Evolutionary conservation across 2,329 filamentous ascomycete species (phyloP).

Genomic region (Fusarium bactridioides): DNA sequence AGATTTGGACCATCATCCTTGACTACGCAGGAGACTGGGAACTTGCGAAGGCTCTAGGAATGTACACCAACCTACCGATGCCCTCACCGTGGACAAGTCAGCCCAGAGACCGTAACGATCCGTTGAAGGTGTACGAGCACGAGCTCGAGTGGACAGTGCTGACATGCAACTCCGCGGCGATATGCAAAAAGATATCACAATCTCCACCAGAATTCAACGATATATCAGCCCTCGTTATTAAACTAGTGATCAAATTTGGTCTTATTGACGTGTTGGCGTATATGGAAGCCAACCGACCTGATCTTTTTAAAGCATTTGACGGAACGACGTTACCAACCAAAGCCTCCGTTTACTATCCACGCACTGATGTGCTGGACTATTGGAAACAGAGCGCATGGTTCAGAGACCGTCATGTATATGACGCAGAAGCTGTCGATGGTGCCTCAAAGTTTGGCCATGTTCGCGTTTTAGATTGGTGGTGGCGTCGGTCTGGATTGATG

Average conservation of each 20-base stretch:
- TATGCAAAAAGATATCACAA: slow-evolving; percentile 76
- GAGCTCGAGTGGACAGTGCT: slow-evolving; percentile 88
- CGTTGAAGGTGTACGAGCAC: slow-evolving; percentile 75
- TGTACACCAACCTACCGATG: slow-evolving; percentile 79
- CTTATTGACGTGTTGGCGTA: slow-evolving; percentile 80
- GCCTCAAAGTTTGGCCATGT: slow-evolving; percentile 87
- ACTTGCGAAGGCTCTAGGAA: slow-evolving; percentile 78
- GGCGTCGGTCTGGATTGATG: slow-evolving; percentile 75
- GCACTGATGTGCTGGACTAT: slow-evolving; percentile 86
- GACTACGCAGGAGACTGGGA: slow-evolving; percentile 92
- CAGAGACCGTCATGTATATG: slow-evolving; percentile 81
- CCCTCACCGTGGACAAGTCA: slow-evolving; percentile 73
- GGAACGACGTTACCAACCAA: slow-evolving; percentile 87
- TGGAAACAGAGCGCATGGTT: slow-evolving; percentile 88
- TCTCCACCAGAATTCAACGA: slow-evolving; percentile 74
- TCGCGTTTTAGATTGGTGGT: slow-evolving; percentile 91
- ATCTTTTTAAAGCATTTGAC: slow-evolving; percentile 88
- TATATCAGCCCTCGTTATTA: slow-evolving; percentile 82
- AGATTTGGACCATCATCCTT: slow-evolving; percentile 90
- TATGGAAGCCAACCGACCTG: slow-evolving; percentile 65
- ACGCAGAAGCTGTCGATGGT: slow-evolving; percentile 83
- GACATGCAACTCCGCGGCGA: slow-evolving; percentile 71
- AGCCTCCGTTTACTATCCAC: slow-evolving; percentile 85
- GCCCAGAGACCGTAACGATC: slow-evolving; percentile 67
- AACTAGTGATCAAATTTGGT: slow-evolving; percentile 90